Percentiles rank a stretch among this genome's conserved stretches.
These are phyloP conservation scores for Graphiopsis chlorocephala DNA, from an alignment of 2,329 filamentous ascomycete species.

Conservation along the genomic window DNA sequence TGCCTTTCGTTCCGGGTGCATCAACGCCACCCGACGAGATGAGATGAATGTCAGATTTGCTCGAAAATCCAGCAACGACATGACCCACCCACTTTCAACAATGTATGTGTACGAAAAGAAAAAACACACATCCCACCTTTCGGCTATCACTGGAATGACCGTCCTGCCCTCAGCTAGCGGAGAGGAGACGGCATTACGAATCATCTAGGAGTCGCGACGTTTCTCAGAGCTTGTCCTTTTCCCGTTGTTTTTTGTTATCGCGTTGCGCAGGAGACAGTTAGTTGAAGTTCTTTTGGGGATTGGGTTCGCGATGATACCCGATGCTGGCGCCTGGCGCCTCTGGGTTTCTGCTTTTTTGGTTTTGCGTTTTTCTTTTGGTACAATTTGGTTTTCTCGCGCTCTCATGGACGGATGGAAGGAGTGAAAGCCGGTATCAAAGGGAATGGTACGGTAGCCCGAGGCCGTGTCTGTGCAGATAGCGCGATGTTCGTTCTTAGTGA, in stretches of 20 bases:
- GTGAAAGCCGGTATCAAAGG: background rate
- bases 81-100: background rate
- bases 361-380: background rate
- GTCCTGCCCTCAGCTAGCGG: background rate
- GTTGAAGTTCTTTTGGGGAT: conserved; percentile 1
- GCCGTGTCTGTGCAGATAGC: background rate
- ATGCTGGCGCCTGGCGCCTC: background rate
- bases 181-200: background rate
- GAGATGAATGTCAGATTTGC: background rate
- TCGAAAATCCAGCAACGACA: background rate
- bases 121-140: background rate
- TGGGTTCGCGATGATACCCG: conserved; percentile 7
- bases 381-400: background rate
- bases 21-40: background rate
- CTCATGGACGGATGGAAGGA: background rate
- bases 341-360: background rate
- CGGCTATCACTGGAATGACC: background rate
- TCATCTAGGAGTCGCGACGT: background rate
- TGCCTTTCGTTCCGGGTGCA: background rate
- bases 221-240: background rate
- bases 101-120: background rate
- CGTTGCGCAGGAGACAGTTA: background rate
- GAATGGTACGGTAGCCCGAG: no score
- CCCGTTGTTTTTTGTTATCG: background rate
- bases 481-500: background rate